Base-by-base conservation (phyloP, 108 stramenopile species). In the Cyclotella kingstonii region DNA sequence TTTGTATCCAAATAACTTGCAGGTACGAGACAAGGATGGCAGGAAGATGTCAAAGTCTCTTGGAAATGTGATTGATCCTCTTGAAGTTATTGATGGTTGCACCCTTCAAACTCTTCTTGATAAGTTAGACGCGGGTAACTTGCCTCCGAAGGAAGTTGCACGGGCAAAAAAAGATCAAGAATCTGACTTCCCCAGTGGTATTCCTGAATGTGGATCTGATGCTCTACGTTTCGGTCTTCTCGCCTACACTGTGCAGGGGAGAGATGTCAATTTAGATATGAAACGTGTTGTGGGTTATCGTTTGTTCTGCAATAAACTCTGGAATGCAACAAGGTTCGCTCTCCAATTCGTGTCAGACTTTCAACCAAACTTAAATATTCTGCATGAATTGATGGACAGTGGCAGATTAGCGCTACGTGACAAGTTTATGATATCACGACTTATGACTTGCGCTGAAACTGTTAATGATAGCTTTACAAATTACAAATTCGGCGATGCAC, bases 221-320 rank as follows among this genome's bases (percentile, higher is more conserved):
- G 97, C 98, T 25, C 88, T 99, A 26, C 90, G 98, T 10, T 95
- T 99, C 54, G 98, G 98, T 35, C 86, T 99, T 18, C 78, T 99
- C 34, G 93, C 96, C 17, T 99, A 99, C 79, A 98, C 96, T 39
- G 93, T 93, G 14, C 96, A 97, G 81, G 97, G 97, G 28, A 82
- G 95, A 10, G 97, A 99, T 76, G 93, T 99, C 69, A 99, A 98
- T 76, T 83, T 99, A 28, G 97, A 98, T 72, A 98, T 98, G 80
- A 92, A 95, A 49, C 89, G 96, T 41, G 96, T 99, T 36, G 96
- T 98, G 47, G 95, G 94, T 15, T 97, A 98, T 80, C 86, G 98
- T 33, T 78, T 94, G 61, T 99, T 99, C 86, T 98, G 98, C 65
- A 99, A 99, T 90, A 99, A 99, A 80, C 83, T 99, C 35, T 99